Conservation (phyloP, 441 rosid genomes). For the Gossypium gossypioides region DNA sequence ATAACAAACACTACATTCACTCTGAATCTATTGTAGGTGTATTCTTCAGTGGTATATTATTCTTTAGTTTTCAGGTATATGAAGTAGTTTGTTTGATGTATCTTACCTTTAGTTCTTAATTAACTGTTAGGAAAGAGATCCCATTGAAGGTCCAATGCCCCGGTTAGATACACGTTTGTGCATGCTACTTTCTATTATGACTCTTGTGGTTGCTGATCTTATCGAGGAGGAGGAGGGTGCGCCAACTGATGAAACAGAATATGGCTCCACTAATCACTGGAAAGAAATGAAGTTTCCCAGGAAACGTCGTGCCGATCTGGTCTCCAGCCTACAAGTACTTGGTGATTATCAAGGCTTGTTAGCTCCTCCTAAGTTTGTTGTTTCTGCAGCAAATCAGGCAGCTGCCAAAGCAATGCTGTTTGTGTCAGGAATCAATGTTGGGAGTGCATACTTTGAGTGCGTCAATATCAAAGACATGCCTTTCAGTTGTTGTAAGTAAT, state of each 20-base stretch:
- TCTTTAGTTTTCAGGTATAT: constrained; percentile 10
- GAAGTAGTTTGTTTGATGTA: background rate
- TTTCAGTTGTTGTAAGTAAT: constrained; percentile 46
- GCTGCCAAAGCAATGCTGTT: constrained; percentile 59
- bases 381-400: constrained; percentile 67
- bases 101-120: constrained; percentile 12
- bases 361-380: constrained; percentile 56
- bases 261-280: constrained; percentile 23
- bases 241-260: constrained; percentile 26
- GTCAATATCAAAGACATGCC: constrained; percentile 62
- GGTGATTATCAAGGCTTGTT: constrained; percentile 62
- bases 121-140: constrained; percentile 53
- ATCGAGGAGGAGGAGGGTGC: constrained; percentile 52
- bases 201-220: constrained; percentile 56
- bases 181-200: constrained; percentile 52
- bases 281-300: constrained; percentile 27
- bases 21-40: background rate
- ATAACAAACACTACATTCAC: background rate
- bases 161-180: constrained; percentile 61
- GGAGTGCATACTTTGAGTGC: constrained; percentile 47
- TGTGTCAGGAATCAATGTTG: constrained; percentile 50
- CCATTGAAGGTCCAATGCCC: constrained; percentile 71
- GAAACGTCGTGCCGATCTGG: constrained; percentile 44
- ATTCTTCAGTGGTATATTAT: background rate
- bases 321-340: constrained; percentile 56